Conservation (phyloP, 352 stramenopile genomes). For the Globisporangium echinulatum region DNA sequence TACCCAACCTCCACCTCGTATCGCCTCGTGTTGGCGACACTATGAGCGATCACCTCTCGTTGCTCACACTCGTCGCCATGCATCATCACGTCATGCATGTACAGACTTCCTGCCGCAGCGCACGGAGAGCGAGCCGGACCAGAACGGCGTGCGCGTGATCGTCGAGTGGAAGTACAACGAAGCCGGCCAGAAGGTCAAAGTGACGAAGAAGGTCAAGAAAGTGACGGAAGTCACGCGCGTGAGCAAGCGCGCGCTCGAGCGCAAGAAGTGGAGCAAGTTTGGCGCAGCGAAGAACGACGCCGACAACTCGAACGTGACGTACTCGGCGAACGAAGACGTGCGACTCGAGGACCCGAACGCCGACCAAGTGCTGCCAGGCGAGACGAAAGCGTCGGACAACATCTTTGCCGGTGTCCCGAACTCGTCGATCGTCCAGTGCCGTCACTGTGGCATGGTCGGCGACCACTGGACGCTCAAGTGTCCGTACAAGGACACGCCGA, state of each 20-base stretch:
- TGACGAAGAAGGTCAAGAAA: constrained; percentile 89
- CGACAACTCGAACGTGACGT: constrained; percentile 84
- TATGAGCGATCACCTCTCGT: too few relatives aligned
- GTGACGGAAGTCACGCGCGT: constrained; percentile 75
- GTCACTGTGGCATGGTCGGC: constrained; percentile 87
- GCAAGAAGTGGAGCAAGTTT: constrained; percentile 83
- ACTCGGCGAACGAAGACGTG: constrained; percentile 80
- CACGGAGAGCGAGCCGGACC: constrained; percentile 79
- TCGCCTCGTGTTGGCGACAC: not conserved
- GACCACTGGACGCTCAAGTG: constrained; percentile 90
- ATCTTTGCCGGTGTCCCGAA: constrained; percentile 85
- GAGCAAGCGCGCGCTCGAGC: constrained; percentile 80
- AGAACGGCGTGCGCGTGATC: constrained; percentile 77
- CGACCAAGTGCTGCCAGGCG: constrained; percentile 77
- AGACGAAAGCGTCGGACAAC: constrained; percentile 88
- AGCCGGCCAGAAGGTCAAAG: constrained; percentile 83
- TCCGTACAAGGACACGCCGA: constrained; percentile 86
- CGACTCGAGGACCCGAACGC: constrained; percentile 80
- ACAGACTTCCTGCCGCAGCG: constrained; percentile 68
- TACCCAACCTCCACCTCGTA: not conserved
- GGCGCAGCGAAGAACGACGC: constrained; percentile 59
- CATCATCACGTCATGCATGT: not conserved
- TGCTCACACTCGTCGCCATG: too few relatives aligned
- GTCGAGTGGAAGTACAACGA: constrained; percentile 90
- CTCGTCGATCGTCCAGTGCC: constrained; percentile 85